Percentiles rank a stretch among this genome's conserved stretches.
These are phyloP conservation scores for Metarhizium sp. DNA, from an alignment of 2,329 filamentous ascomycete genomes.

Conservation along the genomic window DNA sequence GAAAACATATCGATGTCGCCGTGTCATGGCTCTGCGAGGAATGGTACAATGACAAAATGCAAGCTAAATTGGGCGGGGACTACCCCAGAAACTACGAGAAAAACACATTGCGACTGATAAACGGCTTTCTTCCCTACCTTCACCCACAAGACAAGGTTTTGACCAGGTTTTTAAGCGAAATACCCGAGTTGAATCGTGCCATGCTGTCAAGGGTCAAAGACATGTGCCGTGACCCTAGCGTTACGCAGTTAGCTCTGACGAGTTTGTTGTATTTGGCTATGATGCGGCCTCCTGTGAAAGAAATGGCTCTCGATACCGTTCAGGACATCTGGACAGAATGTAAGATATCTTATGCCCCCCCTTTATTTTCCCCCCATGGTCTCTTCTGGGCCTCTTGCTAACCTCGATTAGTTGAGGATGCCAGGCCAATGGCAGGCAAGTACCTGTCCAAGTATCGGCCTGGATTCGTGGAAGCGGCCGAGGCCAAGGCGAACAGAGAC, in stretches of 20 bases:
- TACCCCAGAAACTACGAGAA: constrained; percentile 63
- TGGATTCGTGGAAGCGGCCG: constrained; percentile 31
- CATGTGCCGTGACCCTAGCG: constrained; percentile 56
- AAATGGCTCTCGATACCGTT: constrained; percentile 54
- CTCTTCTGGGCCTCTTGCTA: background rate
- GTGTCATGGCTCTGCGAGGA: constrained; percentile 95
- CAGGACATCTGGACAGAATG: constrained; percentile 59
- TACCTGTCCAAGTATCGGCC: constrained; percentile 54
- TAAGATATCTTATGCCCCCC: constrained; percentile 28
- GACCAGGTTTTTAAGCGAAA: constrained; percentile 83
- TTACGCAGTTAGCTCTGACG: constrained; percentile 53
- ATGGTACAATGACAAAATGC: constrained; percentile 80
- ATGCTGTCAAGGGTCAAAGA: constrained; percentile 65
- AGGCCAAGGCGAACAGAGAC: constrained; percentile 14
- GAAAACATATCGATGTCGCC: constrained; percentile 77
- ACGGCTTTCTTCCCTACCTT: constrained; percentile 84
- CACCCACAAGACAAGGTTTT: constrained; percentile 84
- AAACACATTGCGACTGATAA: constrained; percentile 73
- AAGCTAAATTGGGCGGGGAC: constrained; percentile 31
- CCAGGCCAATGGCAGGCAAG: constrained; percentile 51
- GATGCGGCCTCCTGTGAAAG: constrained; percentile 55
- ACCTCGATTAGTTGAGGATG: constrained; percentile 45
- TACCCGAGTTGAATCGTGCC: constrained; percentile 65
- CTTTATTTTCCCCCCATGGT: background rate
- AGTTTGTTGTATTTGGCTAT: constrained; percentile 59